Conservation (phyloP, 2,329 filamentous ascomycete genomes). For the Cordyceps pruinosa region DNA sequence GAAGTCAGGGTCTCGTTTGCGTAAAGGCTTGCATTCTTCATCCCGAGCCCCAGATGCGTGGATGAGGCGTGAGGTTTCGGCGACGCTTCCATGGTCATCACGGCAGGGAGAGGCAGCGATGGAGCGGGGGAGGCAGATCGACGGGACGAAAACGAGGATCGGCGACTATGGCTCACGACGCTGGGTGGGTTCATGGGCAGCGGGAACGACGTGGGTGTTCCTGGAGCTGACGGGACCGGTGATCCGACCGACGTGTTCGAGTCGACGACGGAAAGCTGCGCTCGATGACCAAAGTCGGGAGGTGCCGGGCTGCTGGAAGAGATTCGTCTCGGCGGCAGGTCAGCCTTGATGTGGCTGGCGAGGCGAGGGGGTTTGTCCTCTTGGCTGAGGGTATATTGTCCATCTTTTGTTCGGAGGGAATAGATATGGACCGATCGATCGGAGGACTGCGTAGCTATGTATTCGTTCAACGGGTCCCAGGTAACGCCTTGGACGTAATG, state of each 20-base stretch:
- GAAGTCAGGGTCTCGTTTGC: conserved; percentile 95
- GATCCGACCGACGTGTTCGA: conserved; percentile 60
- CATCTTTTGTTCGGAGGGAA: conserved; percentile 90
- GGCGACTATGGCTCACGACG: conserved; percentile 80
- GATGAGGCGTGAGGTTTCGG: conserved; percentile 64
- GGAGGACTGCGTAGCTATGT: conserved; percentile 94
- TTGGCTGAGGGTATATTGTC: conserved; percentile 73
- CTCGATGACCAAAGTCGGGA: conserved; percentile 65
- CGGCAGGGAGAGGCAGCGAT: conserved; percentile 86
- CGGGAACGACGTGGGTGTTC: conserved; percentile 82
- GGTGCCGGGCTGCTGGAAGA: conserved; percentile 90
- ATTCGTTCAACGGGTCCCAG: conserved; percentile 98
- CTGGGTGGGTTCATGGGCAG: conserved; percentile 93
- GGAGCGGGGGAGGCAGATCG: conserved; percentile 90
- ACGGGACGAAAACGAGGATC: conserved; percentile 87
- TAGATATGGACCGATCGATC: conserved; percentile 98
- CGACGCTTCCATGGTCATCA: conserved; percentile 88
- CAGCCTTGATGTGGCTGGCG: conserved; percentile 71
- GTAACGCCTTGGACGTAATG: conserved; percentile 98
- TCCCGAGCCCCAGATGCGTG: conserved; percentile 48
- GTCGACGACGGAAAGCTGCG: conserved; percentile 51
- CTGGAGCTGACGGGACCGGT: conserved; percentile 82
- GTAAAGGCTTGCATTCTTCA: conserved; percentile 84
- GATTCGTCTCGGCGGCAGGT: conserved; percentile 83
- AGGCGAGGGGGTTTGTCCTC: conserved; percentile 69